These are phyloP conservation scores for Boletellus sp. DNA, from an alignment of 768 basidiomycete species.

Conservation along the genomic window DNA sequence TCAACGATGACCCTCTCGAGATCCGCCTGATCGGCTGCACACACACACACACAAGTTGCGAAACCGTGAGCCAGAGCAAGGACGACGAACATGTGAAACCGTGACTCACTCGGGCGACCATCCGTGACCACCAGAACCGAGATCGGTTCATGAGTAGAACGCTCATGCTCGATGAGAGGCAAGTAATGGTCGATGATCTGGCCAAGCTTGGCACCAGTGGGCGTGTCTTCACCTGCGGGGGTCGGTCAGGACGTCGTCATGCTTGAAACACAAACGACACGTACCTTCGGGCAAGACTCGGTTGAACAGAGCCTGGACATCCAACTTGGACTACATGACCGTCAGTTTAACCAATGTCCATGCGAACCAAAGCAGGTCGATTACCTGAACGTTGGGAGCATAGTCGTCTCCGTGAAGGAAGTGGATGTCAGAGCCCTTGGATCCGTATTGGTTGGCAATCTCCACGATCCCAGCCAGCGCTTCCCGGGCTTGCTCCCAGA, in stretches of 20 bases:
- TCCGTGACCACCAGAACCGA: slow-evolving; percentile 37
- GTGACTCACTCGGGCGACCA: slow-evolving; percentile 37
- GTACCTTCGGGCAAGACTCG: slow-evolving; percentile 21
- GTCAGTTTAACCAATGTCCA: neutral
- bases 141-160: slow-evolving; percentile 33
- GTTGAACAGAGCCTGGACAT: slow-evolving; percentile 26
- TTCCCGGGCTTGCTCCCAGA: slow-evolving; percentile 39
- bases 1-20: slow-evolving; percentile 24
- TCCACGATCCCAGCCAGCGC: slow-evolving; percentile 41
- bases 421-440: slow-evolving; percentile 40
- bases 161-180: slow-evolving; percentile 27
- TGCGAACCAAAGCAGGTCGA: neutral
- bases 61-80: neutral
- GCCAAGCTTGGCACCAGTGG: slow-evolving; percentile 36
- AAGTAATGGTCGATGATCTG: slow-evolving; percentile 38
- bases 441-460: slow-evolving; percentile 34
- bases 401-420: slow-evolving; percentile 38
- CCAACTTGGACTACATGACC: slow-evolving; percentile 17
- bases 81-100: neutral
- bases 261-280: neutral
- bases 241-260: neutral
- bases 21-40: slow-evolving; percentile 1
- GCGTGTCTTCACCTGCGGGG: slow-evolving; percentile 33
- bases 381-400: slow-evolving; percentile 27
- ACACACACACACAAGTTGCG: slow-evolving; percentile 5